phyloP scores from a whole-genome alignment of 192 early-diverging fungal species.

The Gaertneriomyces sp. region DNA sequence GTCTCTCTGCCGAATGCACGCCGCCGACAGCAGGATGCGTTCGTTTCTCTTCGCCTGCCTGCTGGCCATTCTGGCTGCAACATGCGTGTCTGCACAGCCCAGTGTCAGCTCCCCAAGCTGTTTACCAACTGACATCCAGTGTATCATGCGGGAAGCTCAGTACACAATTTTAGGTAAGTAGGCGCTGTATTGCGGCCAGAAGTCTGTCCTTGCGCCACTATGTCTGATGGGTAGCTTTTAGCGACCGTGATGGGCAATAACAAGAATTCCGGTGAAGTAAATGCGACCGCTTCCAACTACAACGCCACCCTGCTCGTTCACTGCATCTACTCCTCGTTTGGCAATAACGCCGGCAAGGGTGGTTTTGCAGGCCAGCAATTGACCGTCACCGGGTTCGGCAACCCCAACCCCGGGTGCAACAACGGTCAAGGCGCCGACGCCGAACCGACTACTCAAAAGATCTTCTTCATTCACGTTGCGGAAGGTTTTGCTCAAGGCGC shows the following conservation, averaged over 20 bases:
- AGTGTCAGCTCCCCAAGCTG: conserved; percentile 4
- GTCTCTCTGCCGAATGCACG: too few relatives aligned
- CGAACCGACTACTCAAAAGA: not conserved
- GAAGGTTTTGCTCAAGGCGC: conserved; percentile 2
- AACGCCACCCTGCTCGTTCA: conserved; percentile 9
- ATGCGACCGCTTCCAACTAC: not conserved
- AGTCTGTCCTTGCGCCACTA: too few relatives aligned
- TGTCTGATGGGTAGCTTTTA: not conserved
- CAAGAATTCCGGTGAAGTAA: not conserved
- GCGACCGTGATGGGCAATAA: conserved; percentile 8
- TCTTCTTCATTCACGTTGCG: conserved; percentile 29
- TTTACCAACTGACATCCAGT: conserved; percentile 13
- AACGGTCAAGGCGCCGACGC: conserved; percentile 9
- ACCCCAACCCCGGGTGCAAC: conserved; percentile 10
- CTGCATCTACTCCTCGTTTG: conserved; percentile 6
- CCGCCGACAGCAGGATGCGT: too few relatives aligned
- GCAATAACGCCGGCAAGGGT: not conserved
- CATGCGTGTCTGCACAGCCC: too few relatives aligned
- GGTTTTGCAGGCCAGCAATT: conserved; percentile 7
- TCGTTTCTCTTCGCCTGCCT: too few relatives aligned
- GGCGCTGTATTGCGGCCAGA: too few relatives aligned
- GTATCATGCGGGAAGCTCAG: conserved; percentile 19
- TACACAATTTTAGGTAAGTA: conserved; percentile 20
- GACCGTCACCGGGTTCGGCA: conserved; percentile 26
- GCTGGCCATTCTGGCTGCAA: too few relatives aligned